Base-by-base conservation (phyloP, 2,329 filamentous ascomycete species). In the Chaetomiaceae sp. region DNA sequence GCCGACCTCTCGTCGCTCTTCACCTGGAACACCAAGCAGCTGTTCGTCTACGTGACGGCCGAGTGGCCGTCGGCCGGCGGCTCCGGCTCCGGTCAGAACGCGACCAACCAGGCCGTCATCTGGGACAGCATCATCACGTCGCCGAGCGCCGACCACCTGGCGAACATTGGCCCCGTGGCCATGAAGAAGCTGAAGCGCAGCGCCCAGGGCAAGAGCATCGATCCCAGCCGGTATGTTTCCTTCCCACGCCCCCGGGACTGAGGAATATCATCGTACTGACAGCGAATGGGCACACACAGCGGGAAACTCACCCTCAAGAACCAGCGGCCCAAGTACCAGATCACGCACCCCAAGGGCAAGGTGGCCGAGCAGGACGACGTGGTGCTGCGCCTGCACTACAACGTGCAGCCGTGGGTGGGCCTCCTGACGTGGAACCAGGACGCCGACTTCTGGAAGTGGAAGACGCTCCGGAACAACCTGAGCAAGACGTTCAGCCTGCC, bases 21-120 rank as follows among this genome's bases (percentile, higher is more conserved):
- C 79, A 95, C 88, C 65, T 99, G 60, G 93, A 99, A 99, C 77
- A 99, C 95, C 17, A 99, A 99, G 71, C 89, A 97, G 72, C 74
- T 99, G 63, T 99, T 97, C 72, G 84, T 96, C 68, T 99, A 96
- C 74, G 84, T 99, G 53, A 92, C 89, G 49, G 92, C 92, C 48
- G 85, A 83, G 62, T 86, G 82, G 82, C 73, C 76, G 21, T 61
- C 63, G 38, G 52, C 65, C 44, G 63, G 63, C 44, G 57, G 57
- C 33, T 63, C 56, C 30, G 59, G 57, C 45, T 58, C 60, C 14
- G 44, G 39, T 39, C 51, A 53, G 51, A 72, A 71, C 59, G 66
- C 62, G 50, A 73, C 72, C 56, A 86, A 86, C 70, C 79, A 90
- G 70, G 87, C 88, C 61, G 86, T 96, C 56, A 92, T 99, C 72